Conservation (phyloP, 805 yeast genomes). For the Isabelozyma heimii region DNA sequence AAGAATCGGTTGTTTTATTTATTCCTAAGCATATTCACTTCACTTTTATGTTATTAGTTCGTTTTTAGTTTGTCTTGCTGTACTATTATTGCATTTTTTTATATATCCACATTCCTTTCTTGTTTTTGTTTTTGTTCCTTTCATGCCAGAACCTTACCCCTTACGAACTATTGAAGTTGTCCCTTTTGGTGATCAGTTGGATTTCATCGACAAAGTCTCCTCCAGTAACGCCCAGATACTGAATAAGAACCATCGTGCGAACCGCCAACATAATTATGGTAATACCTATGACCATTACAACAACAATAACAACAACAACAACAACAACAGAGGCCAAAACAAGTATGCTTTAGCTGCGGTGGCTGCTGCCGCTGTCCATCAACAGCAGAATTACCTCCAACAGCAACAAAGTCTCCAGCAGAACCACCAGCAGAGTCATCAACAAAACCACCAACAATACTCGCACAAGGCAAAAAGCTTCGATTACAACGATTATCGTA, state of each 20-base stretch:
- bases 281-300: conserved; percentile 1
- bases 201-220: conserved; percentile 14
- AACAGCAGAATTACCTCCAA: conserved; percentile 12
- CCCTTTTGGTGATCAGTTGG: conserved; percentile 29
- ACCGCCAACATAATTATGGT: conserved; percentile 5
- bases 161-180: conserved; percentile 21
- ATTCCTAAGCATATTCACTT: background rate
- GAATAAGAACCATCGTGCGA: conserved; percentile 4
- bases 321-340: conserved; percentile 9
- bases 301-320: conserved; percentile 3
- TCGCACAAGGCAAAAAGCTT: background rate
- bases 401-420: conserved; percentile 13
- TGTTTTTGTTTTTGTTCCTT: conserved; percentile 1
- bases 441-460: background rate
- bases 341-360: conserved; percentile 26
- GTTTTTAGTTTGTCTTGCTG: background rate
- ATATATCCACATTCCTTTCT: background rate
- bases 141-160: conserved; percentile 7
- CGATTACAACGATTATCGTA: background rate
- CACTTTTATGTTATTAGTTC: background rate
- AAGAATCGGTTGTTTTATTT: background rate
- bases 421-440: conserved; percentile 14
- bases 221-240: background rate
- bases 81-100: background rate
- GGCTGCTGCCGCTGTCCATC: conserved; percentile 32